These are phyloP conservation scores for Naganishia vishniacii DNA, from an alignment of 768 basidiomycete genomes.

Conservation along the genomic window DNA sequence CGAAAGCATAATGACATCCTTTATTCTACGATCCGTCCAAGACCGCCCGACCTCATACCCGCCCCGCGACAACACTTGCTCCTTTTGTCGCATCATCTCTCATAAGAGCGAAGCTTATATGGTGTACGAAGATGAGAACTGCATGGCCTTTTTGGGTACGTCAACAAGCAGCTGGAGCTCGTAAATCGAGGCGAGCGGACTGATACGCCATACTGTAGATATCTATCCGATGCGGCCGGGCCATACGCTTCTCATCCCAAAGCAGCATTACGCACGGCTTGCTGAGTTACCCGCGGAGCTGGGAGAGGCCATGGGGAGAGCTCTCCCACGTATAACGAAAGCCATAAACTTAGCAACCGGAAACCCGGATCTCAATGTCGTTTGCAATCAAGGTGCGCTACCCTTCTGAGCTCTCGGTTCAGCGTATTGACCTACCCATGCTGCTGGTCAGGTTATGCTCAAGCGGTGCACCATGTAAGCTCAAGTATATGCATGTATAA, in stretches of 20 bases:
- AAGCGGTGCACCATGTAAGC: slow-evolving; percentile 28
- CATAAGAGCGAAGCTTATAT: slow-evolving; percentile 15
- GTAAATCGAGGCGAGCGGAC: background rate
- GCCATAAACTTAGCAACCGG: slow-evolving; percentile 28
- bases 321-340: slow-evolving; percentile 25
- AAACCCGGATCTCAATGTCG: slow-evolving; percentile 29
- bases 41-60: slow-evolving; percentile 28
- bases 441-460: slow-evolving; percentile 22
- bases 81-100: slow-evolving; percentile 25
- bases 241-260: slow-evolving; percentile 30
- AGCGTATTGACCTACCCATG: background rate
- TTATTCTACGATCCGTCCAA: slow-evolving; percentile 25
- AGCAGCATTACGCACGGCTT: slow-evolving; percentile 24
- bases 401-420: too few relatives aligned
- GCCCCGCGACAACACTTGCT: slow-evolving; percentile 13
- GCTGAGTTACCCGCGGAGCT: slow-evolving; percentile 22
- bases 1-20: slow-evolving; percentile 22
- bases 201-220: slow-evolving; percentile 6
- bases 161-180: background rate
- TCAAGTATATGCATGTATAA: too few relatives aligned
- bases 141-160: slow-evolving; percentile 27
- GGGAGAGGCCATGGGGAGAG: slow-evolving; percentile 28
- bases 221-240: slow-evolving; percentile 29
- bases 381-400: slow-evolving; percentile 30
- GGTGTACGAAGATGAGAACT: slow-evolving; percentile 24